Evolutionary conservation across 805 yeast species (phyloP).

Genomic region (Sugiyamaella mastotermitis): DNA sequence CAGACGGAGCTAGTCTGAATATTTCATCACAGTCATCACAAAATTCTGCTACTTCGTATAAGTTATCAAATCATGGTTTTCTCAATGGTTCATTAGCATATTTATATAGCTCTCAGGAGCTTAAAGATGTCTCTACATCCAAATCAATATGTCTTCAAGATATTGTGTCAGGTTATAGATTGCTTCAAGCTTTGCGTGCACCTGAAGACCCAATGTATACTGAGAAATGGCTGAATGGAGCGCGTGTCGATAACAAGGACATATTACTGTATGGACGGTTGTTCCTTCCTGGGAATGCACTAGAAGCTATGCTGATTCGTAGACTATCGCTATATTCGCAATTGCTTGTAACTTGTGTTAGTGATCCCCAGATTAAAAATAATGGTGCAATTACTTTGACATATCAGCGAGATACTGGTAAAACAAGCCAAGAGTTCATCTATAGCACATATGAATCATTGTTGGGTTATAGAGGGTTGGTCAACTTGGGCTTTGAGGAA

Average conservation of each 20-base stretch:
- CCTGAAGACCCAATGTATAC: constrained; percentile 22
- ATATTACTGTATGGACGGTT: constrained; percentile 75
- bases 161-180: constrained; percentile 62
- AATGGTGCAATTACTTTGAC: constrained; percentile 41
- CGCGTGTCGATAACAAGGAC: constrained; percentile 24
- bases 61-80: constrained; percentile 54
- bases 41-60: constrained; percentile 65
- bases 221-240: constrained; percentile 27
- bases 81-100: constrained; percentile 83
- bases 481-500: constrained; percentile 46
- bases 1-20: constrained; percentile 58
- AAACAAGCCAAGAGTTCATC: constrained; percentile 63
- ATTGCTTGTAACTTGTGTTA: constrained; percentile 66
- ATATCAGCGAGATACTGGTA: constrained; percentile 60
- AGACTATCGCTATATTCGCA: constrained; percentile 56
- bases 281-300: constrained; percentile 77
- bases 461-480: constrained; percentile 73
- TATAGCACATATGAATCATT: constrained; percentile 81
- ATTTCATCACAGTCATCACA: constrained; percentile 66
- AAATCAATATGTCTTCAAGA: constrained; percentile 53
- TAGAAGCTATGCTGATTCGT: constrained; percentile 82
- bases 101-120: constrained; percentile 59
- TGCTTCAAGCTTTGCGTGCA: constrained; percentile 41
- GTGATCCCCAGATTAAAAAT: constrained; percentile 48
- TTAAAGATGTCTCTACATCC: constrained; percentile 47